Percentiles rank a stretch among this genome's conserved stretches.
phyloP scores from a whole-genome alignment of 106 monocot genomes.

The Allium fistulosum region DNA sequence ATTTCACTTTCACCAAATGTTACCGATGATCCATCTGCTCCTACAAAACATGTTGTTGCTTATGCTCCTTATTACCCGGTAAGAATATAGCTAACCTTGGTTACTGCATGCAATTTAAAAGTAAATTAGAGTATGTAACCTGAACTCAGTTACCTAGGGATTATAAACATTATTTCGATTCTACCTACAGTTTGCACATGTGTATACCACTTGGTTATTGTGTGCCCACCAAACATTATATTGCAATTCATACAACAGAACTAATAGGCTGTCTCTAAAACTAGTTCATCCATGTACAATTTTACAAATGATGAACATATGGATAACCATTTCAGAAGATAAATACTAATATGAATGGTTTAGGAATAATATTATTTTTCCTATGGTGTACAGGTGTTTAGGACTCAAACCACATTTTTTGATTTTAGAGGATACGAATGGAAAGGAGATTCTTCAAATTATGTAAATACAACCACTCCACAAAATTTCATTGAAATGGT shows the following conservation, averaged over 20 bases:
- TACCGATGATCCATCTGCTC: background rate
- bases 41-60: slow-evolving; percentile 45
- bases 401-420: slow-evolving; percentile 38
- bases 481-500: slow-evolving; percentile 65
- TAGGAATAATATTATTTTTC: too few species aligned
- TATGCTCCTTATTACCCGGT: slow-evolving; percentile 54
- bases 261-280: slow-evolving; percentile 6
- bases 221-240: too few species aligned
- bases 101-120: too few species aligned
- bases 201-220: too few species aligned
- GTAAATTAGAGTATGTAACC: too few species aligned
- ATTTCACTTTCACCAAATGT: slow-evolving; percentile 42
- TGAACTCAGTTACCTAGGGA: too few species aligned
- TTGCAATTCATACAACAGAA: too few species aligned
- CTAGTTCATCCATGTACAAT: slow-evolving; percentile 46
- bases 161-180: too few species aligned
- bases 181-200: too few species aligned
- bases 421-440: slow-evolving; percentile 36
- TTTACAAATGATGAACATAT: too few species aligned
- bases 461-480: slow-evolving; percentile 16
- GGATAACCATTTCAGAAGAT: too few species aligned
- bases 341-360: too few species aligned
- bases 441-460: slow-evolving; percentile 36
- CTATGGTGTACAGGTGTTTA: slow-evolving; percentile 28
- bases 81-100: background rate